Evolutionary conservation across 2,329 filamentous ascomycete genomes (phyloP), one percentile per base, ranked within the genome.

Genomic region (Talaromyces piceae): DNA sequence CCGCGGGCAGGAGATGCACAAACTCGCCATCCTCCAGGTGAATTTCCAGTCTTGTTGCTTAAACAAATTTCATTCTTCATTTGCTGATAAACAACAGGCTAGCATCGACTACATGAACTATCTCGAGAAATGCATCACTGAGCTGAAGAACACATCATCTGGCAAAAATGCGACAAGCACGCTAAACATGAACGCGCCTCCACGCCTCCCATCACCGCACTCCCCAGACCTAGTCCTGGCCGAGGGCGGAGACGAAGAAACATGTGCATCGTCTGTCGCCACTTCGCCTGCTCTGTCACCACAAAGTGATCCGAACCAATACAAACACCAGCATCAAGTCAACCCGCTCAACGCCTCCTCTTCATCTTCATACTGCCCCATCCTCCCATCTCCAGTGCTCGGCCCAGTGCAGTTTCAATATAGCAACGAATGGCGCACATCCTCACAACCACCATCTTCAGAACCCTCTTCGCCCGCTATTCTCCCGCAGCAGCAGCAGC

Each of bases 101-200:
- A 93, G 90, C 44, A 97, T 97, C 54, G 93, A 97, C 61, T 97
- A 98, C 61, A 83, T 97, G 57, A 86, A 88, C 54, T 98, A 98
- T 65, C 80, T 98, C 12, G 88, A 97, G 66, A 85, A 89, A 64
- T 97, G 91, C 62, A 82, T 96, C 31, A 69, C 78, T 27, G 87
- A 91, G 62, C 77, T 97, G 50, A 90, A 95, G 67, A 78, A 77
- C 4, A 73, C 64, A 31, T 70, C 61, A 16, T 30, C 18, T 54
- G 55, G 28, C 49, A 56, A 51, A 57, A 51, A 50, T 59, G 48
- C 41, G 56, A 57, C 51, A 13, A 53, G 49, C 20, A 53, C 48
- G 30, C 51, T n/a, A 30, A 41, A 26, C 37, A 26, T 53, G 16
- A 22, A 37, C 18, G 26, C 51, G 11, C 37, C 51, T 3, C 41